Percentiles rank a stretch among this genome's conserved stretches.
Conservation (phyloP, 1,139 yeast species). For the Debaryomyces udenii region DNA sequence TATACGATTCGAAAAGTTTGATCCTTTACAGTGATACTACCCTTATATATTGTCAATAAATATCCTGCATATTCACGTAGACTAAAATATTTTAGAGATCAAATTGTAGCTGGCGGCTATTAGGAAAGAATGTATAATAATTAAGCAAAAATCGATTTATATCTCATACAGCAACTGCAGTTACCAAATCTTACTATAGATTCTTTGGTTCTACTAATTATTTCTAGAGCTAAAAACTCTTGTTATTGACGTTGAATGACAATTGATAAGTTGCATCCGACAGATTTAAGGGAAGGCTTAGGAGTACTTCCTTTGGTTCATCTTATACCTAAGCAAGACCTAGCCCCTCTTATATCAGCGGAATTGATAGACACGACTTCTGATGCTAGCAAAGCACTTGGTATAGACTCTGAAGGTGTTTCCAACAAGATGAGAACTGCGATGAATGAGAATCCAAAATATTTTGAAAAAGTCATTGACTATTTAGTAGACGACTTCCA, state of each 20-base stretch:
- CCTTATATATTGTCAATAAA: conserved; percentile 5
- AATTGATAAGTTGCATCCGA: conserved; percentile 17
- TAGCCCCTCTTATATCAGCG: conserved; percentile 26
- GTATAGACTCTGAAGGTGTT: conserved; percentile 3
- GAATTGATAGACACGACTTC: conserved; percentile 12
- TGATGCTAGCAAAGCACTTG: conserved; percentile 8
- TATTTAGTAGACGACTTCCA: conserved; percentile 22
- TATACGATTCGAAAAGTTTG: conserved; percentile 37
- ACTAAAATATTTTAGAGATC: neutral
- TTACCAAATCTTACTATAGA: too few relatives aligned
- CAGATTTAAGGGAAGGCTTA: conserved; percentile 26
- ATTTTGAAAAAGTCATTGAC: conserved; percentile 17
- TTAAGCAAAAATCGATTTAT: neutral
- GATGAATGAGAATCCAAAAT: conserved; percentile 18
- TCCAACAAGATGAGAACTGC: conserved; percentile 12
- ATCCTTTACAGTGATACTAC: conserved; percentile 20
- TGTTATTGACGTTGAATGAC: conserved; percentile 7
- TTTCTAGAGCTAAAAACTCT: too few relatives aligned
- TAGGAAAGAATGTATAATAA: neutral
- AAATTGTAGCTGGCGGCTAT: conserved; percentile 5
- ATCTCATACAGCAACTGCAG: too few relatives aligned
- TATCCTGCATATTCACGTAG: neutral
- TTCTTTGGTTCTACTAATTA: too few relatives aligned
- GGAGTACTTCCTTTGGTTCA: conserved; percentile 33
- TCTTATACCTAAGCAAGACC: conserved; percentile 32